phyloP scores from a whole-genome alignment of 257 asterid species.

The Linaria vulgaris region DNA sequence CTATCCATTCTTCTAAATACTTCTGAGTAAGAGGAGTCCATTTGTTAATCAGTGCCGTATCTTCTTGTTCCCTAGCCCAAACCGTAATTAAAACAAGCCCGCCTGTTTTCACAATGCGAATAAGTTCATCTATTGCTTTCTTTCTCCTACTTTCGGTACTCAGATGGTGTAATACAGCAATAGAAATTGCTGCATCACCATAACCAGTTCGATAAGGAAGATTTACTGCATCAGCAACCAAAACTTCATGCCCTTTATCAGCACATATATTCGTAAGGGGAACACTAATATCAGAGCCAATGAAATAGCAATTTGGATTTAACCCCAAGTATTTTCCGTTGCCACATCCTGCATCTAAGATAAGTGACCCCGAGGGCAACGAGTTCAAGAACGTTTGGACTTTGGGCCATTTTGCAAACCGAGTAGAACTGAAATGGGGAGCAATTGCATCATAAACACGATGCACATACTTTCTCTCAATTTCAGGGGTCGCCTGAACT shows the following conservation, averaged over 20 bases:
- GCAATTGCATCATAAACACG: slow-evolving; percentile 97
- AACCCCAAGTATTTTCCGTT: slow-evolving; percentile 91
- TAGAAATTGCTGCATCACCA: slow-evolving; percentile 94
- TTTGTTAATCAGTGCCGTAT: slow-evolving; percentile 64
- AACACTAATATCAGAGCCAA: slow-evolving; percentile 87
- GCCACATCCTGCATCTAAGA: slow-evolving; percentile 93
- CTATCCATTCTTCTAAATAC: slow-evolving; percentile 86
- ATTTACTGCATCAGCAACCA: slow-evolving; percentile 94
- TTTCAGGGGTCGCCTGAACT: slow-evolving; percentile 78
- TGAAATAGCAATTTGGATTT: slow-evolving; percentile 60
- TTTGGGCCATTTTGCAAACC: slow-evolving; percentile 98
- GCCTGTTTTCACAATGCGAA: slow-evolving; percentile 73
- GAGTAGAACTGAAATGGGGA: slow-evolving; percentile 96
- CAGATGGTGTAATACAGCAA: slow-evolving; percentile 93
- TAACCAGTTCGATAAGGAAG: slow-evolving; percentile 83
- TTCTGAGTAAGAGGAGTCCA: slow-evolving; percentile 88
- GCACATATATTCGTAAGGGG: slow-evolving; percentile 76
- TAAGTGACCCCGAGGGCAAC: slow-evolving; percentile 70
- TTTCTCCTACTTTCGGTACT: slow-evolving; percentile 85
- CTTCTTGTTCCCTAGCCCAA: slow-evolving; percentile 98
- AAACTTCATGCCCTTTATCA: slow-evolving; percentile 79
- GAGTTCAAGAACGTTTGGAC: slow-evolving; percentile 78
- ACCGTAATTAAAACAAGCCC: slow-evolving; percentile 89
- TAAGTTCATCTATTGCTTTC: slow-evolving; percentile 82
- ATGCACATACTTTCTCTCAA: slow-evolving; percentile 91